Evolutionary conservation across 805 yeast genomes (phyloP), one percentile per base, ranked within the genome.

Genomic region (Wickerhamomyces rabaulensis): DNA sequence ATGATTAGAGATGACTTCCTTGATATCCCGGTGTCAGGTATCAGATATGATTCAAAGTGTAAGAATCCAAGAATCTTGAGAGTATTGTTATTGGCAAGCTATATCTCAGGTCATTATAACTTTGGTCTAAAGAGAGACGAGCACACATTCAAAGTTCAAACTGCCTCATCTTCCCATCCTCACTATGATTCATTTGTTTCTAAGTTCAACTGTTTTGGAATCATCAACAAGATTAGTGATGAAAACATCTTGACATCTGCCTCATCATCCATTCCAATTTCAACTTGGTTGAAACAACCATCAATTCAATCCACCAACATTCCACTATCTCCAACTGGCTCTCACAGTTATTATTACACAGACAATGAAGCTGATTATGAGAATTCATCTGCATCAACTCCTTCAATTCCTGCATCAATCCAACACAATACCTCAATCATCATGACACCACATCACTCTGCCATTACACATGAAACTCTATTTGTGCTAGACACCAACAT

Each of bases 401-500:
- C 52, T 22, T 45, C 52, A 22, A 23, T 47, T 9, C 47, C 50
- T 9, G 22, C 45, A 22, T 50, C 48, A 23, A 26, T 45, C 6
- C 51, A 40, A 10, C 41, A 40, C 31, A 52, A 44, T 46, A 45
- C 42, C 38, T 40, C 22, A 17, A 31, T 19, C 26, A 22, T 37
- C 17, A 21, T 42, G 19, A 26, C 3, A 10, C 41, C 19, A 73
- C 78, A 12, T 61, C 73, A 16, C 58, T 78, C 45, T 27, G 45
- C 41, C 29, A 40, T 50, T 17, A 42, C 41, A 12, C 25, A 17
- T 13, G 47, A 50, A 20, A 80, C 87, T 0, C 73, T 72, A 55
- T 72, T 84, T 45, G 77, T 87, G 1, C 68, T 86, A 47, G 95
- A 86, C 63, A 85, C 94, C 2, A 85, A 87, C 52, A 79, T 84